Evolutionary conservation across 225 moss, liverwort and hornwort genomes (phyloP).

Genomic region (Rhytidiadelphus loreus): DNA sequence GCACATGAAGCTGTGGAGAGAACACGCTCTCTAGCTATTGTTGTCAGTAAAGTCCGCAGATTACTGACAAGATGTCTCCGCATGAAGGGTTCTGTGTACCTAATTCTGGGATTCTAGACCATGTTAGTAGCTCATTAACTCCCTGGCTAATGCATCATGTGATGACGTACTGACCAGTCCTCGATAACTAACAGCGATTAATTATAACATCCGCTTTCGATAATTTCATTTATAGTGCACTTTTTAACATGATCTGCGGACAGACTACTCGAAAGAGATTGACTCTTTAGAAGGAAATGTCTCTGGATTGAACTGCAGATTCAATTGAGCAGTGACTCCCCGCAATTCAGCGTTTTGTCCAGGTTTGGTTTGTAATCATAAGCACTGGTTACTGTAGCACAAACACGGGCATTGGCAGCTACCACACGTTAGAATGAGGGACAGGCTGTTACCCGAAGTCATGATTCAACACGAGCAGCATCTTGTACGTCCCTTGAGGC

Average conservation of each 20-base stretch:
- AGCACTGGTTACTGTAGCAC: constrained; percentile 5
- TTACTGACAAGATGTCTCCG: not conserved
- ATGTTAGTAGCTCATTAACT: not conserved
- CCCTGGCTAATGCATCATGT: not conserved
- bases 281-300: not conserved
- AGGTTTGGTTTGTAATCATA: constrained; percentile 7
- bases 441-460: constrained; percentile 21
- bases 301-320: not conserved
- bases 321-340: not conserved
- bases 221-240: not conserved
- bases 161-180: not conserved
- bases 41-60: not conserved
- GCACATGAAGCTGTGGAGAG: not conserved
- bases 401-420: constrained; percentile 18
- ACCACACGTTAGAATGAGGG: constrained; percentile 16
- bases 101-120: not conserved
- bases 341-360: not conserved
- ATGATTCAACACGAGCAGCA: constrained; percentile 28
- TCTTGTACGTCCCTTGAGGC: constrained; percentile 5
- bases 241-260: not conserved
- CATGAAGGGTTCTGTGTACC: not conserved
- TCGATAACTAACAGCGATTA: not conserved
- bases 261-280: not conserved
- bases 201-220: not conserved
- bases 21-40: not conserved